Base-by-base conservation (phyloP, 106 monocot genomes). In the Dendrobium huoshanense region DNA sequence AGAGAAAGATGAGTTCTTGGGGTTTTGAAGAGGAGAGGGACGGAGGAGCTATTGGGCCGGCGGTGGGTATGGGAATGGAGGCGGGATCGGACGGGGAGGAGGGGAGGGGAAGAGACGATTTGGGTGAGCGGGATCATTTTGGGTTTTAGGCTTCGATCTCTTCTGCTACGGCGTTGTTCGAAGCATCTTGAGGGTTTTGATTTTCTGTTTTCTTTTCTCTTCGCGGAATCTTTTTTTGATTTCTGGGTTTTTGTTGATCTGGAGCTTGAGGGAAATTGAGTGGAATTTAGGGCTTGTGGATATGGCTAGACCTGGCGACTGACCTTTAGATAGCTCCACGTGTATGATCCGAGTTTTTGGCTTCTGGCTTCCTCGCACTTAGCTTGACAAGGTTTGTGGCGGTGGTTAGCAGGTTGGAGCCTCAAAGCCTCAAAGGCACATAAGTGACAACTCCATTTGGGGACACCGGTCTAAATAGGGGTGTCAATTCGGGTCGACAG, bases 31-130 rank as follows among this genome's bases (percentile, higher is more conserved):
- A 43, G 19, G 82, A 64, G 61, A 33, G 18, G 44, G 45, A 37
- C 15, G 78, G 80, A 44, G 67, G 82, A 17, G 11, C 49, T 56
- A 22, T 24, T 47, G 75, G 77, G 78, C 78, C 41, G 78, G 59
- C 55, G 77, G 41, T 16, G 44, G 29, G 7, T 41, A 67, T 54
- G 17, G 41, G 65, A 29, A 31, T 72, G 73, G 41, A 59, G 43
- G 47, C 33, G 48, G 61, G 56, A 45, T 37, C 37, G 73, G 25
- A 54, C 74, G 75, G 42, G 55, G 22, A 51, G 79, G 84, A n/a
- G 81, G 24, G 33, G 15, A 73, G 24, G 3, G 80, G 79, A 65
- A 41, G 82, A 43, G 77, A 44, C 24, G 49, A 33, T 25, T 75
- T 37, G 75, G 55, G 20, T 43, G 54, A 72, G 76, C 17, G n/a